Conservation (phyloP, 2,329 filamentous ascomycete species). For the Paradendryphiella salina region DNA sequence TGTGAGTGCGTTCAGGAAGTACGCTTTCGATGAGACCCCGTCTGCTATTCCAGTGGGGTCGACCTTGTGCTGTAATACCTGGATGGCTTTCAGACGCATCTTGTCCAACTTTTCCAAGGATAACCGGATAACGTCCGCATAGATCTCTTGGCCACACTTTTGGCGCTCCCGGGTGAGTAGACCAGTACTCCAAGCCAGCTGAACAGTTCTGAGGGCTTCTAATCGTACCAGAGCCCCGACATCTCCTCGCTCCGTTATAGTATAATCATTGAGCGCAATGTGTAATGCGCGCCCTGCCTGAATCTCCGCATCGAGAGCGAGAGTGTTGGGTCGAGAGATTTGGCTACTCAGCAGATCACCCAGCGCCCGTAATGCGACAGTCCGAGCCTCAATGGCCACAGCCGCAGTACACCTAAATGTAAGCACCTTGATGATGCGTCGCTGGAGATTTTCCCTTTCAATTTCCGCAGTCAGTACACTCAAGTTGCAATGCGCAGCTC, state of each 20-base stretch:
- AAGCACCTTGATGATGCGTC: constrained; percentile 42
- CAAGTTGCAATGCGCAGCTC: constrained; percentile 42
- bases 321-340: background rate
- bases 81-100: constrained; percentile 59
- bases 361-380: constrained; percentile 48
- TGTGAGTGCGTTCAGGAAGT: constrained; percentile 60
- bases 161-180: constrained; percentile 20
- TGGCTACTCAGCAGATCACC: constrained; percentile 38
- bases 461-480: background rate
- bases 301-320: constrained; percentile 21
- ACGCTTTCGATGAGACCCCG: constrained; percentile 61
- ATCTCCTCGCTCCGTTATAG: constrained; percentile 84
- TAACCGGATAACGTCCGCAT: constrained; percentile 62
- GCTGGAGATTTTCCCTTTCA: constrained; percentile 16
- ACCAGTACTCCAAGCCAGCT: constrained; percentile 45
- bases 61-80: constrained; percentile 16
- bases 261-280: constrained; percentile 78
- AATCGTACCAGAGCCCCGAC: constrained; percentile 84
- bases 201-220: constrained; percentile 72
- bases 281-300: constrained; percentile 40
- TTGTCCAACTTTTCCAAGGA: constrained; percentile 89
- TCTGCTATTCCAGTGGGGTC: constrained; percentile 15
- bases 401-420: constrained; percentile 42
- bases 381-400: constrained; percentile 52
- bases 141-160: constrained; percentile 25